Percentiles rank a stretch among this genome's conserved stretches.
Evolutionary conservation across 768 basidiomycete species (phyloP).

Genomic region (Fistulinella prunicolor): DNA sequence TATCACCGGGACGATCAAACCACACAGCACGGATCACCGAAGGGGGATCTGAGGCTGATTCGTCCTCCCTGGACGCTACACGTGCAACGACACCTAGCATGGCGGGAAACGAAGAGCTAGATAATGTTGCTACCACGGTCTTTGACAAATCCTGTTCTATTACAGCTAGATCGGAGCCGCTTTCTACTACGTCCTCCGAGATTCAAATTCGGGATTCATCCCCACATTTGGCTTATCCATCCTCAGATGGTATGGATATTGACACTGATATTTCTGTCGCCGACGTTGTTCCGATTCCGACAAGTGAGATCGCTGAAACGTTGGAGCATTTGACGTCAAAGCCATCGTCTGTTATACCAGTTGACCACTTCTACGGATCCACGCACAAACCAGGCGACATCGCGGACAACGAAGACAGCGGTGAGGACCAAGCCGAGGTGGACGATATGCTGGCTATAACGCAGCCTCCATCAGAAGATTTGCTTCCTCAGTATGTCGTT

Average conservation of each 20-base stretch:
- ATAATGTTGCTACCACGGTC: conserved; percentile 3
- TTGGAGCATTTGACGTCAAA: conserved; percentile 5
- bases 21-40: not conserved
- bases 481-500: conserved; percentile 21
- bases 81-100: conserved; percentile 23
- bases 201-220: conserved; percentile 14
- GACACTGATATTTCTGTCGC: conserved; percentile 8
- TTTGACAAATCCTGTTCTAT: conserved; percentile 20
- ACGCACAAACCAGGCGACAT: not conserved
- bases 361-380: conserved; percentile 24
- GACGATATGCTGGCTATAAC: conserved; percentile 28
- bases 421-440: conserved; percentile 31
- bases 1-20: conserved; percentile 1
- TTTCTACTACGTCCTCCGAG: conserved; percentile 7
- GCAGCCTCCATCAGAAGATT: conserved; percentile 15
- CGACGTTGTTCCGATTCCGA: not conserved
- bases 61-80: conserved; percentile 15
- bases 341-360: conserved; percentile 14
- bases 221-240: conserved; percentile 16
- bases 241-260: conserved; percentile 29
- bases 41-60: conserved; percentile 13
- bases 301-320: not conserved
- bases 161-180: conserved; percentile 1
- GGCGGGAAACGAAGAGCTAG: conserved; percentile 13
- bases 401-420: conserved; percentile 25